Percentiles rank a stretch among this genome's conserved stretches.
Conservation (phyloP, 345 rosid species). For the Pseudoturritis turrita region DNA sequence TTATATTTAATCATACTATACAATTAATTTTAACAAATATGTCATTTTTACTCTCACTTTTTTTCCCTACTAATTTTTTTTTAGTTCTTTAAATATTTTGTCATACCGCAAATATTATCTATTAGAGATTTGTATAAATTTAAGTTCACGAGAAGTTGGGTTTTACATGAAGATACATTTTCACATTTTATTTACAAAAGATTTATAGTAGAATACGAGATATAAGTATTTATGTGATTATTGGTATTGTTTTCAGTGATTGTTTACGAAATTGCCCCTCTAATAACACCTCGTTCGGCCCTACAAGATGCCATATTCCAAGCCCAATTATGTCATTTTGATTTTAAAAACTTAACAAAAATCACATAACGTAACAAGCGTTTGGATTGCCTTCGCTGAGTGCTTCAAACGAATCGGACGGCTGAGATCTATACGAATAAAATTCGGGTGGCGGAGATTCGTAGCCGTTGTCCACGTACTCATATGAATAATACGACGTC, state of each 20-base stretch:
- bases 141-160: too few relatives aligned
- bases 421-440: conserved; percentile 39
- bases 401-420: conserved; percentile 62
- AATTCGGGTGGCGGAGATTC: conserved; percentile 37
- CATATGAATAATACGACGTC: conserved; percentile 34
- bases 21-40: neutral
- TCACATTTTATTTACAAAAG: neutral
- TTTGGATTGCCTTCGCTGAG: conserved; percentile 92
- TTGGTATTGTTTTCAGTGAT: neutral
- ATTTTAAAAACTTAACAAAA: neutral
- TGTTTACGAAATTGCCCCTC: neutral
- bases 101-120: too few relatives aligned
- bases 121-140: neutral
- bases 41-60: neutral
- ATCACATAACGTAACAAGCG: conserved; percentile 79
- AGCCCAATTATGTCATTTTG: conserved; percentile 10
- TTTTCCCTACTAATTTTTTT: too few relatives aligned
- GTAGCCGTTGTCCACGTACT: conserved; percentile 39
- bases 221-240: too few relatives aligned
- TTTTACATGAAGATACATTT: neutral
- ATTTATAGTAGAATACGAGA: too few relatives aligned
- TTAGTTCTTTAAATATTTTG: neutral
- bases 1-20: neutral
- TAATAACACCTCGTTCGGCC: neutral
- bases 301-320: neutral